phyloP scores from a whole-genome alignment of 2,329 filamentous ascomycete genomes.

The Metarhizium humberi region DNA sequence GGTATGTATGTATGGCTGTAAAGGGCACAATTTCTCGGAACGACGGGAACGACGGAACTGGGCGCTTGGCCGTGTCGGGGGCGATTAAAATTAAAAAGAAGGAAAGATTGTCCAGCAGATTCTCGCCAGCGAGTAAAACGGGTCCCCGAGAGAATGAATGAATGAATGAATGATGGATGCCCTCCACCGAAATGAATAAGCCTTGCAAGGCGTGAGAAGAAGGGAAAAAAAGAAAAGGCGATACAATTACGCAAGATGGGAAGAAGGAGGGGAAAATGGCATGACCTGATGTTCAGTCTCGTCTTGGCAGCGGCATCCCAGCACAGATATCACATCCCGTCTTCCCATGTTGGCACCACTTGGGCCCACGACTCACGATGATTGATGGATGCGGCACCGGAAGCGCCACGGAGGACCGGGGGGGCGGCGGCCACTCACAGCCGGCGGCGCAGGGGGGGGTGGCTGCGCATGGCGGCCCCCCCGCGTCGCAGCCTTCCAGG shows the following conservation, averaged over 20 bases:
- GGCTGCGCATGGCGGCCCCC: too few relatives aligned
- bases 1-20: background rate
- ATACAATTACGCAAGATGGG: background rate
- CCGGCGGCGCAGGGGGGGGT: too few relatives aligned
- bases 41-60: background rate
- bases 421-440: too few relatives aligned
- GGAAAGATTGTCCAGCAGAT: background rate
- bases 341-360: background rate
- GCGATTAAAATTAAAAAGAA: too few relatives aligned
- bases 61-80: too few relatives aligned
- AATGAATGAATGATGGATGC: background rate
- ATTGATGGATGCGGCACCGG: too few relatives aligned
- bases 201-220: background rate
- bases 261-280: background rate
- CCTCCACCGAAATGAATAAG: background rate
- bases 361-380: too few relatives aligned
- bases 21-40: too few relatives aligned
- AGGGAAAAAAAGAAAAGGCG: background rate
- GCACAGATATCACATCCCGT: background rate
- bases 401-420: too few relatives aligned
- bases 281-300: background rate
- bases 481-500: too few relatives aligned
- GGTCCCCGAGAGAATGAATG: background rate
- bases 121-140: slow-evolving; percentile 3
- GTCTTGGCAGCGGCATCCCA: background rate